A percentile compares a stretch with the other conserved stretches of the same genome.
phyloP scores from a whole-genome alignment of 345 rosid genomes.

The Citrus hindsii region DNA sequence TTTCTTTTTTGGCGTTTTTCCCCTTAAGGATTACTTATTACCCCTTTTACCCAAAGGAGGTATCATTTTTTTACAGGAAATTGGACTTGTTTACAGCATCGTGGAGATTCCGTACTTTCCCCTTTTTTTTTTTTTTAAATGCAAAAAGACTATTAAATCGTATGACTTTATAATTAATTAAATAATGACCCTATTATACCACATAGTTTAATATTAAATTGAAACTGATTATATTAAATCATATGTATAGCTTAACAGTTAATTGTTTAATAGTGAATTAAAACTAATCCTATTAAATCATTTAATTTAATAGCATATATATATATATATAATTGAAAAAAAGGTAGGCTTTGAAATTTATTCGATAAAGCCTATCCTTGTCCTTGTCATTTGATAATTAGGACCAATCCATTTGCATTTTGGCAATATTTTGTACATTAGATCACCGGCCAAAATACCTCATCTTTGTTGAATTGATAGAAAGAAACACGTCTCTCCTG shows the following conservation, averaged over 20 bases:
- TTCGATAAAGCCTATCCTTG: background rate
- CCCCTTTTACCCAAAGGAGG: background rate
- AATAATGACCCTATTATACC: too few relatives aligned
- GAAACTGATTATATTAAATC: too few relatives aligned
- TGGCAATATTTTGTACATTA: background rate
- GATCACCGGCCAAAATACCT: background rate
- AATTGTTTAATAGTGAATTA: too few relatives aligned
- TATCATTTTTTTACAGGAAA: background rate
- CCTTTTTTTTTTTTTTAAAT: too few relatives aligned
- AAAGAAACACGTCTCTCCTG: background rate
- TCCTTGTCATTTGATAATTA: background rate
- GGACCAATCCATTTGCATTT: background rate
- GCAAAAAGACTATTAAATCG: too few relatives aligned
- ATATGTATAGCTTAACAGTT: too few relatives aligned
- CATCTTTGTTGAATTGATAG: background rate
- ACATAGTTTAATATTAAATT: too few relatives aligned
- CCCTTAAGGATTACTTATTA: background rate
- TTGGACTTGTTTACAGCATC: background rate
- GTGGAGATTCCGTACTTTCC: background rate
- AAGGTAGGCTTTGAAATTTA: background rate
- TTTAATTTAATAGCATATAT: too few relatives aligned
- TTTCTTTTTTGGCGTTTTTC: background rate
- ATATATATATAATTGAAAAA: too few relatives aligned
- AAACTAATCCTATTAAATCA: too few relatives aligned
- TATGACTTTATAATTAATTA: too few relatives aligned